These are phyloP conservation scores for Phytopythium ostracodes DNA, from an alignment of 352 stramenopile genomes.

Conservation along the genomic window DNA sequence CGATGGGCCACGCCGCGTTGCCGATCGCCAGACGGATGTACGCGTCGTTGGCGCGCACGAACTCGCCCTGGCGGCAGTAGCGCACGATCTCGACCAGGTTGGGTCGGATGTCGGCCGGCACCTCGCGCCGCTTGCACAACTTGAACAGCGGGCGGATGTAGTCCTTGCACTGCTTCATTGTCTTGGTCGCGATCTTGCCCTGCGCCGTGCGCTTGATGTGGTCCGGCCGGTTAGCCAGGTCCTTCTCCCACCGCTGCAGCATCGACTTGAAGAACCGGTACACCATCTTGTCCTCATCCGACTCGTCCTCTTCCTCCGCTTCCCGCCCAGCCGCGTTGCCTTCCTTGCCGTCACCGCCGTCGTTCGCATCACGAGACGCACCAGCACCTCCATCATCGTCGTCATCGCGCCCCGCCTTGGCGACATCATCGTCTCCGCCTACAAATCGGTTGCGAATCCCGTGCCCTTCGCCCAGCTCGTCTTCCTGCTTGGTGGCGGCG, in stretches of 20 bases:
- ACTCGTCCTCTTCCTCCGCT: slow-evolving; percentile 35
- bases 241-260: slow-evolving; percentile 92
- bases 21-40: slow-evolving; percentile 98
- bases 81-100: slow-evolving; percentile 93
- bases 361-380: slow-evolving; percentile 11
- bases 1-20: slow-evolving; percentile 98
- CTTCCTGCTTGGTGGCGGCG: slow-evolving; percentile 55
- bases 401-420: slow-evolving; percentile 23
- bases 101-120: slow-evolving; percentile 86
- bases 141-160: slow-evolving; percentile 98
- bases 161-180: slow-evolving; percentile 98
- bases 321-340: slow-evolving; percentile 30
- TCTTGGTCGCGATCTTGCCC: slow-evolving; percentile 95
- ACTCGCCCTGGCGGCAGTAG: slow-evolving; percentile 92
- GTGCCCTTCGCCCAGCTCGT: slow-evolving; percentile 68
- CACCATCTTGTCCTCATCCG: slow-evolving; percentile 61
- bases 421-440: slow-evolving; percentile 25
- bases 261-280: slow-evolving; percentile 94
- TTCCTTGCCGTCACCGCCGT: slow-evolving; percentile 39
- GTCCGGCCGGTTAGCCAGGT: slow-evolving; percentile 85
- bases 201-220: slow-evolving; percentile 87
- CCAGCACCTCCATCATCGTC: not conserved
- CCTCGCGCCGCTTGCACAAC: slow-evolving; percentile 90
- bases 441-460: slow-evolving; percentile 79
- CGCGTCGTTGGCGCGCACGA: slow-evolving; percentile 94